phyloP scores from a whole-genome alignment of 495 filamentous ascomycete genomes.

The Evernia prunastri region DNA sequence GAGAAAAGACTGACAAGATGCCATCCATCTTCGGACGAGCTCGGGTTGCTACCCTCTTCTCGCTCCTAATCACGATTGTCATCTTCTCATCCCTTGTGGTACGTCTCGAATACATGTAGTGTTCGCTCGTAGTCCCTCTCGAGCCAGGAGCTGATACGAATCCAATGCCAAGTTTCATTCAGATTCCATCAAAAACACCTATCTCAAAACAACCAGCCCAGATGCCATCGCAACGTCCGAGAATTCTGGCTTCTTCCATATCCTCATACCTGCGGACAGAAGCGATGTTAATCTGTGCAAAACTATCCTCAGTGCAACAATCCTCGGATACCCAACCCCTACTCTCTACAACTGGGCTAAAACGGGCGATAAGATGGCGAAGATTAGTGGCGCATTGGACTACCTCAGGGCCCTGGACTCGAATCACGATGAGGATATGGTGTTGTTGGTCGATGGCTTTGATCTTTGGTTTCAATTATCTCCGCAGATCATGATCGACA shows the following conservation, averaged over 20 bases:
- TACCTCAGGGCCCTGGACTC: constrained; percentile 10
- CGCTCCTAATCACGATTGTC: not conserved
- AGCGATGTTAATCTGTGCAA: constrained; percentile 18
- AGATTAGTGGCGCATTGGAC: constrained; percentile 8
- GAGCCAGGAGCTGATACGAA: not conserved
- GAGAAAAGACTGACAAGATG: constrained; percentile 1
- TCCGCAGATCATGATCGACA: constrained; percentile 12
- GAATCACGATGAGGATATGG: constrained; percentile 13
- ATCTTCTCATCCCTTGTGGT: constrained; percentile 1
- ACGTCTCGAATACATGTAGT: not conserved
- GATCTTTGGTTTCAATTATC: constrained; percentile 20
- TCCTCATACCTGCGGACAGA: constrained; percentile 18
- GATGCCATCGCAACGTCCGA: not conserved
- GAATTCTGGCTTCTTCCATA: constrained; percentile 5
- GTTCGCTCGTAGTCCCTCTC: not conserved
- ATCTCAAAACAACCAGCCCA: not conserved
- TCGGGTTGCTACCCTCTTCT: not conserved
- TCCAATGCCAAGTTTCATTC: not conserved
- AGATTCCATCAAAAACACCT: not conserved
- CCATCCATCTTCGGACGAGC: constrained; percentile 5
- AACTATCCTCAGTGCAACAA: constrained; percentile 15
- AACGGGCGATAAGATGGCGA: constrained; percentile 15
- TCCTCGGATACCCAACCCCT: constrained; percentile 16
- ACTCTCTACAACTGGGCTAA: constrained; percentile 17
- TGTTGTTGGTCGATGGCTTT: constrained; percentile 19